Base-by-base conservation (phyloP, 345 rosid species). In the Excoecaria cochinchinensis region DNA sequence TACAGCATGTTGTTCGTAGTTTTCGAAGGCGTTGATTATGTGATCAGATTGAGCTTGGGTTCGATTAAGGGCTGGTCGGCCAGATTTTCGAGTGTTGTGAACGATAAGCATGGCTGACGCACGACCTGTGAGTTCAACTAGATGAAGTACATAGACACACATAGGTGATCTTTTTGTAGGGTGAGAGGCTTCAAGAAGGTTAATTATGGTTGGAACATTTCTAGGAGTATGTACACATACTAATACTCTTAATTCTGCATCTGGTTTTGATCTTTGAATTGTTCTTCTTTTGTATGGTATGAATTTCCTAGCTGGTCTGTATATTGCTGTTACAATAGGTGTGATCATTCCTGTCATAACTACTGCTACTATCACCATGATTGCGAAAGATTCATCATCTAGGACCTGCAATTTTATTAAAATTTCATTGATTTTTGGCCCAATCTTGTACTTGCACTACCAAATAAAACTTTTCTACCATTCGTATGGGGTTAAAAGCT, bases 41-140 rank as follows among this genome's bases (percentile, higher is more conserved):
- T 93, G 98, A 58, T 95, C 97, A 8, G 97, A 93, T 75, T 93
- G 98, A 51, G 99, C 97, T 83, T 93, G 99, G 8, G 97, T 93
- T 74, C 93, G 80, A 76, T 93, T 93, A 42, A 88, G 84, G 1
- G 97, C 98, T 0, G 93, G 89, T 19, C 88, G 77, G 44, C 96
- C 97, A 3, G 89, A 76, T 70, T 89, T 89, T 1, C 94, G 78
- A 17, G 95, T 90, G 76, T 86, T 90, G 69, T 95, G 99, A 36
- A 93, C 97, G 25, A 91, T 91, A 50, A 95, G 84, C 98, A 95
- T 91, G 46, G 99, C 98, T 0, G 99, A 93, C 44, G 99, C 97
- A 13, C 95, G 88, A 0, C 98, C 99, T 0, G 99, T 95, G 75
- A 95, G 98, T 81, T 95, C 97, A 16, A 95, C 96, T 5, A 95